These are phyloP conservation scores for Lasiodiplodia citricola DNA, from an alignment of 2,329 filamentous ascomycete species.

Conservation along the genomic window DNA sequence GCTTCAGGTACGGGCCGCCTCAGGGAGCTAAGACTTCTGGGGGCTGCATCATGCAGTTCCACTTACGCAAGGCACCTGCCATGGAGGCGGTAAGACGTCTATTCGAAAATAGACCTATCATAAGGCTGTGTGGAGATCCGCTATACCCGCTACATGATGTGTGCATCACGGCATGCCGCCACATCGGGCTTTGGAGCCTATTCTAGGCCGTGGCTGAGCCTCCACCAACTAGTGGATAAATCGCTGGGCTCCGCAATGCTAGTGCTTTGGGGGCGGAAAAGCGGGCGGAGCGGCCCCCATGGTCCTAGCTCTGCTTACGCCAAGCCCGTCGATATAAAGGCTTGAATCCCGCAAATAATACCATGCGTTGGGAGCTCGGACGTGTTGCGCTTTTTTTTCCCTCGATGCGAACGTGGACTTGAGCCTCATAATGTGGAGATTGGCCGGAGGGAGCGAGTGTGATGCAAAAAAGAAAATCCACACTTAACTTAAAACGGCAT, in stretches of 20 bases:
- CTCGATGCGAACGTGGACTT: neutral
- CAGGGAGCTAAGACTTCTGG: neutral
- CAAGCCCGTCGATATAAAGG: neutral
- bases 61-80: neutral
- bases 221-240: neutral
- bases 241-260: neutral
- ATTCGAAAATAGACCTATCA: neutral
- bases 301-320: neutral
- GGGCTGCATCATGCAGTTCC: neutral
- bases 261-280: neutral
- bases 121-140: neutral
- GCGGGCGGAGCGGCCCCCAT: neutral
- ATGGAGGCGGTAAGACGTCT: neutral
- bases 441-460: neutral
- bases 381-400: neutral
- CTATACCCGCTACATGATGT: neutral
- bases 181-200: neutral
- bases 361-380: neutral
- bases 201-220: neutral
- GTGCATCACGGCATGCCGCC: neutral
- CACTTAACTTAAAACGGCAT: neutral
- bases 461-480: neutral
- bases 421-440: neutral
- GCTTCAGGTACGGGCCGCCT: neutral
- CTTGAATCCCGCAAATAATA: neutral